These are phyloP conservation scores for Candida freyschussii DNA, from an alignment of 1,139 yeast genomes.

Conservation along the genomic window DNA sequence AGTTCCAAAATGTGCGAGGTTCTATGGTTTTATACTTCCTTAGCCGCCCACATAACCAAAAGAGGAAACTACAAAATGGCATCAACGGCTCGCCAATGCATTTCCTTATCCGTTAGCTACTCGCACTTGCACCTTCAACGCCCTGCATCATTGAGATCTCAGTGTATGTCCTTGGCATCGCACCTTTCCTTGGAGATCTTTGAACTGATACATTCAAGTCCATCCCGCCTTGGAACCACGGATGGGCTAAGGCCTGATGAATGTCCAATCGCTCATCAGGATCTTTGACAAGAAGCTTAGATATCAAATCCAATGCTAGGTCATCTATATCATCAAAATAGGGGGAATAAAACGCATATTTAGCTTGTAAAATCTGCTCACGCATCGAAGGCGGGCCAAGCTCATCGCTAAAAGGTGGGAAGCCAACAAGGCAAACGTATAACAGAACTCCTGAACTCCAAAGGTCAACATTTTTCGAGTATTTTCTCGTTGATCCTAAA, in stretches of 20 bases:
- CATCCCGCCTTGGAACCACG: constrained; percentile 50
- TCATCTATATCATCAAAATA: constrained; percentile 74
- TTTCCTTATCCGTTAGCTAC: too few species aligned
- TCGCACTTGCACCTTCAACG: too few species aligned
- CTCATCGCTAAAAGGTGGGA: constrained; percentile 82
- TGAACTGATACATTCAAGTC: constrained; percentile 7
- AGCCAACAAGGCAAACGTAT: constrained; percentile 76
- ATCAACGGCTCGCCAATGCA: too few species aligned
- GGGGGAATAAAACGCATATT: constrained; percentile 72
- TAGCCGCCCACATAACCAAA: too few species aligned
- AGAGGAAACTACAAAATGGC: too few species aligned
- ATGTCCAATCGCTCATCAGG: constrained; percentile 51
- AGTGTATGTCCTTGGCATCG: constrained; percentile 22
- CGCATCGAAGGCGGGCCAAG: constrained; percentile 74
- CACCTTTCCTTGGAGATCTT: constrained; percentile 19
- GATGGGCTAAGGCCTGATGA: constrained; percentile 46
- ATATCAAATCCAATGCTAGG: constrained; percentile 58
- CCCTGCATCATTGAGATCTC: constrained; percentile 18
- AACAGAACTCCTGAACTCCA: constrained; percentile 79
- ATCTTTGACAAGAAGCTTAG: constrained; percentile 55
- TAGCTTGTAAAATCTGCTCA: constrained; percentile 64
- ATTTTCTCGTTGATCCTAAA: constrained; percentile 44
- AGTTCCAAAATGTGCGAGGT: too few species aligned
- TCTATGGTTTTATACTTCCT: too few species aligned
- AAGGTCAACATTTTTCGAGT: constrained; percentile 67